A percentile compares a stretch with the other conserved stretches of the same genome.
phyloP scores from a whole-genome alignment of 2,329 filamentous ascomycete genomes.

The Phaeosphaeriaceae sp. region DNA sequence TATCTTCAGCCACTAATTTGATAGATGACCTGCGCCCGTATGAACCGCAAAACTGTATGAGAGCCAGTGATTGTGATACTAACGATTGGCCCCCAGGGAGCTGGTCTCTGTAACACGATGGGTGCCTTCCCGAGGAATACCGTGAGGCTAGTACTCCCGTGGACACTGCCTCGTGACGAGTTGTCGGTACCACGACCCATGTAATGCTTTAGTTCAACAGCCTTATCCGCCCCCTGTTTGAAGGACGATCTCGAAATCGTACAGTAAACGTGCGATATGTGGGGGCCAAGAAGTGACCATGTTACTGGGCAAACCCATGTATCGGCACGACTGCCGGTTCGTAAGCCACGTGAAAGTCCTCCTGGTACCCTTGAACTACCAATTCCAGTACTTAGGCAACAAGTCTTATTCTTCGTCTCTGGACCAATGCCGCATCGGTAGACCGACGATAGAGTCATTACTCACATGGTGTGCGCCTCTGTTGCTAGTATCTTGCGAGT shows the following conservation, averaged over 20 bases:
- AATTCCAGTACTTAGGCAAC: background rate
- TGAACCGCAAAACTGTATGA: no score
- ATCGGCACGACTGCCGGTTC: background rate
- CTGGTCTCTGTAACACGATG: no score
- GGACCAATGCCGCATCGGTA: background rate
- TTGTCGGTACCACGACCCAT: background rate
- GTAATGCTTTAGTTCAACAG: background rate
- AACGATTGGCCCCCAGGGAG: background rate
- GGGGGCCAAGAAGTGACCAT: background rate
- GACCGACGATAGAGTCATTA: background rate
- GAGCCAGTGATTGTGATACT: no score
- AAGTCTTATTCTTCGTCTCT: background rate
- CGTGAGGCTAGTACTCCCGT: no score
- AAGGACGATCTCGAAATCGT: background rate
- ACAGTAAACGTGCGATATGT: background rate
- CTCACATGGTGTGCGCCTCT: background rate
- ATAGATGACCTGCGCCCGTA: no score
- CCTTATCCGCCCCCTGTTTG: background rate
- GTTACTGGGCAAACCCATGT: background rate
- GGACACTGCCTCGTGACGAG: background rate
- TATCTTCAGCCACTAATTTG: no score
- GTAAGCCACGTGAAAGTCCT: background rate
- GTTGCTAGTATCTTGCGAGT: background rate
- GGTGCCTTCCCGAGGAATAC: no score
- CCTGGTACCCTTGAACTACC: background rate